Evolutionary conservation across 2,329 filamentous ascomycete species (phyloP), one percentile per base, ranked within the genome.

Genomic region (Aquanectria penicillioides): DNA sequence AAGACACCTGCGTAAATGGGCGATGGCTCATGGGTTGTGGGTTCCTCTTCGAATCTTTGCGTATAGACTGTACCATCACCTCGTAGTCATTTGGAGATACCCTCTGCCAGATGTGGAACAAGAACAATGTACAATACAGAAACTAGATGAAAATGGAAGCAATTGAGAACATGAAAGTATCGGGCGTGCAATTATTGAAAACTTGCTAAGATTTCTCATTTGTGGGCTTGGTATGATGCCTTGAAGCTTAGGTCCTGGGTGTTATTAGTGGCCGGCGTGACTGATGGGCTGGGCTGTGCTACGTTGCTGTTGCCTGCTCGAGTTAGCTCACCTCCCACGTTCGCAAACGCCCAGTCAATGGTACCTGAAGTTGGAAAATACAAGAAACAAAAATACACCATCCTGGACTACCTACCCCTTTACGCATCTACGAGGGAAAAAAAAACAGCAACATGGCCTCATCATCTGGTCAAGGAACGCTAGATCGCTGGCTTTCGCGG

Each of bases 1-100:
- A 81, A 78, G 69, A 75, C 77, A 28, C 75, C 73, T 13, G 76
- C 77, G 11, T 80, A 58, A 72, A n/a, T n/a, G n/a, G 47, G 18
- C 41, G 11, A 18, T 13, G 22, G 49, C 36, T 50, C 18, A 37
- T 15, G 41, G 29, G 40, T 5, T 18, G 43, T 38, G 29, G 57
- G 33, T 60, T 47, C 60, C 57, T 62, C 51, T 41, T 23, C 64
- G 40, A 15, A 59, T 54, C 36, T 63, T n/a, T 49, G 22, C 47
- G 44, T 52, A 47, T 47, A 40, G 40, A 18, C 18, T 58, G 55
- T 58, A 57, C 26, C 26, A 51, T 38, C 15, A 57, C 15, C 31
- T 47, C 17, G 26, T 48, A 22, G 34, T 38, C 34, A 47, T n/a
- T 46, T 51, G 54, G 52, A 47, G 51, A 65, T 65, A 56, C 51